Percentiles rank a stretch among this genome's conserved stretches.
phyloP scores from a whole-genome alignment of 2,329 filamentous ascomycete genomes.

The Talaromyces sp. region DNA sequence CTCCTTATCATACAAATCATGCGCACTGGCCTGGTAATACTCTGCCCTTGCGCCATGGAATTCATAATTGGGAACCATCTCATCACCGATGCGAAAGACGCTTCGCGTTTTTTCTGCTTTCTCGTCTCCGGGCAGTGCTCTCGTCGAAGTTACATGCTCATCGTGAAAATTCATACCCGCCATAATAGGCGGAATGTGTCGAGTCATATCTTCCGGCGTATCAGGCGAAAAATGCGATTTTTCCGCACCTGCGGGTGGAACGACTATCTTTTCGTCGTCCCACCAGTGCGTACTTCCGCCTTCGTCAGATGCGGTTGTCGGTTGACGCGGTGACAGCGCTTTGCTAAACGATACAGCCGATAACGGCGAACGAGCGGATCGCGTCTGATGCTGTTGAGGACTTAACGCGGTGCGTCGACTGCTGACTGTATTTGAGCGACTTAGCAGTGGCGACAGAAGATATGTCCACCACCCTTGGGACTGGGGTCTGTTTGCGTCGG shows the following conservation, averaged over 20 bases:
- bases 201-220: conserved; percentile 24
- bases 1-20: conserved; percentile 40
- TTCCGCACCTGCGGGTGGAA: conserved; percentile 10
- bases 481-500: conserved; percentile 34
- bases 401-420: conserved; percentile 29
- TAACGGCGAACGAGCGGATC: conserved; percentile 18
- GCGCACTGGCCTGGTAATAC: conserved; percentile 46
- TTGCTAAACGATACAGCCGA: conserved; percentile 17
- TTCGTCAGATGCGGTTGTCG: background rate
- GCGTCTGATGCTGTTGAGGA: conserved; percentile 19
- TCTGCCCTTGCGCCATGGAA: conserved; percentile 39
- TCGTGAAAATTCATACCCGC: background rate
- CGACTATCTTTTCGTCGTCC: conserved; percentile 21
- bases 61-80: conserved; percentile 21
- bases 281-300: conserved; percentile 26
- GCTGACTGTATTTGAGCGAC: conserved; percentile 34
- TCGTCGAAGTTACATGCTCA: background rate
- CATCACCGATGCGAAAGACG: conserved; percentile 11
- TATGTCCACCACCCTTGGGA: conserved; percentile 52
- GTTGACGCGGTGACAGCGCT: background rate
- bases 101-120: background rate
- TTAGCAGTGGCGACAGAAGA: conserved; percentile 45
- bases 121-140: background rate
- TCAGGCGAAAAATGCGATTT: conserved; percentile 33
- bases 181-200: background rate